These are phyloP conservation scores for Andrographis paniculata DNA, from an alignment of 305 asterid species.

Conservation along the genomic window DNA sequence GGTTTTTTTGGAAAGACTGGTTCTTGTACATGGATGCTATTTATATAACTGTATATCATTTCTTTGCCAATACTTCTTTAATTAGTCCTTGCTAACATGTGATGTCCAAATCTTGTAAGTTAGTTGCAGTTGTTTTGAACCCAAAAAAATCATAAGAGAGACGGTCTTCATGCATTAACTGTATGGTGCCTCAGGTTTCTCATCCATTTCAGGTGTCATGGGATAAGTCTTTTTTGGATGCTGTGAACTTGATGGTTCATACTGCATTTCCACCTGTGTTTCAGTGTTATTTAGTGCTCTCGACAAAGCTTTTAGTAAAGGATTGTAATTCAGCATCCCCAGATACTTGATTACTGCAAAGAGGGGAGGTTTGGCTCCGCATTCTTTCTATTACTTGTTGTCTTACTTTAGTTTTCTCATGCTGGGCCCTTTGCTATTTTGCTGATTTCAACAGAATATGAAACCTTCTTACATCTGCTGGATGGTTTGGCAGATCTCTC, in stretches of 20 bases:
- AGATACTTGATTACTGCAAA: slow-evolving; percentile 85
- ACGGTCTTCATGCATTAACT: slow-evolving; percentile 32
- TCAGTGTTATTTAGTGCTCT: slow-evolving; percentile 88
- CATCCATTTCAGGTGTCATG: slow-evolving; percentile 95
- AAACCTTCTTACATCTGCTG: slow-evolving; percentile 96
- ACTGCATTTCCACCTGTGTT: slow-evolving; percentile 86
- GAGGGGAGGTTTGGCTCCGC: slow-evolving; percentile 76
- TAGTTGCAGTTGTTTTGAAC: slow-evolving; percentile 8
- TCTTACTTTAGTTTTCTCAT: not conserved
- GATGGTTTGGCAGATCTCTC: slow-evolving; percentile 98
- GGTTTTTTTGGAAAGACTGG: slow-evolving; percentile 79
- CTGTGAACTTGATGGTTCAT: slow-evolving; percentile 95
- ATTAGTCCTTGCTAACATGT: slow-evolving; percentile 84
- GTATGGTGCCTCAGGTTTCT: slow-evolving; percentile 53
- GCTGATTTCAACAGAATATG: slow-evolving; percentile 17
- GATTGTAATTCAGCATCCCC: slow-evolving; percentile 98
- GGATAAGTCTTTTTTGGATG: slow-evolving; percentile 93
- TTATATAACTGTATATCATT: slow-evolving; percentile 92
- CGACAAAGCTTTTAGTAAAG: slow-evolving; percentile 87
- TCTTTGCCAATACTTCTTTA: slow-evolving; percentile 93
- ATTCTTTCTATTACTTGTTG: slow-evolving; percentile 5
- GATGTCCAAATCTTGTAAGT: slow-evolving; percentile 94
- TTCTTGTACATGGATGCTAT: slow-evolving; percentile 95
- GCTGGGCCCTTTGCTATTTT: slow-evolving; percentile 6
- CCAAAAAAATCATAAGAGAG: slow-evolving; percentile 5